These are phyloP conservation scores for Prunus campanulata DNA, from an alignment of 306 rosid species.

Conservation along the genomic window DNA sequence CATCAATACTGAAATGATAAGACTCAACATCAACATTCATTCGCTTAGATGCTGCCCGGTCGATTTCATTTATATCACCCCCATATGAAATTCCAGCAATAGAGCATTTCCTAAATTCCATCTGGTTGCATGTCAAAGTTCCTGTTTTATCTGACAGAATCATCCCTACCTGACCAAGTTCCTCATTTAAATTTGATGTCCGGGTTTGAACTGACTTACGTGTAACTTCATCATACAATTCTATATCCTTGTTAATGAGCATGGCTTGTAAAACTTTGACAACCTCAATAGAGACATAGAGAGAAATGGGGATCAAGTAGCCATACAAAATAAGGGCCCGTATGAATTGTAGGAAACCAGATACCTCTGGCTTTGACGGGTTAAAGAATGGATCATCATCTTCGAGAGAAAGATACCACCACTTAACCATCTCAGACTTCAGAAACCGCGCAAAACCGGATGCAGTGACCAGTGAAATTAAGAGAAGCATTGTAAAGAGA, in stretches of 20 bases:
- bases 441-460: conserved; percentile 7
- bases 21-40: conserved; percentile 27
- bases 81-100: conserved; percentile 41
- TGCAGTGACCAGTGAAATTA: conserved; percentile 24
- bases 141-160: conserved; percentile 37
- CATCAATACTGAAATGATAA: conserved; percentile 9
- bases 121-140: conserved; percentile 38
- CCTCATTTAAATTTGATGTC: conserved; percentile 35
- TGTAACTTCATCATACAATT: conserved; percentile 32
- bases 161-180: conserved; percentile 38
- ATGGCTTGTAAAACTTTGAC: conserved; percentile 37
- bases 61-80: conserved; percentile 21
- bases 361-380: not conserved
- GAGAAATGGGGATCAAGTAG: conserved; percentile 39
- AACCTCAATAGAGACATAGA: conserved; percentile 37
- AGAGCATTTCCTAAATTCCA: conserved; percentile 40
- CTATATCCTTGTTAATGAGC: conserved; percentile 31
- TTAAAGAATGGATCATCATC: conserved; percentile 1
- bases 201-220: conserved; percentile 19
- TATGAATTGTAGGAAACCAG: conserved; percentile 28
- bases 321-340: conserved; percentile 33
- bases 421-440: conserved; percentile 9
- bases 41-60: conserved; percentile 23
- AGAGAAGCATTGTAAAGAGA: conserved; percentile 24
- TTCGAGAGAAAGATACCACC: conserved; percentile 31